Conservation (phyloP, 2,329 filamentous ascomycete species). For the Sporothrix phasma region DNA sequence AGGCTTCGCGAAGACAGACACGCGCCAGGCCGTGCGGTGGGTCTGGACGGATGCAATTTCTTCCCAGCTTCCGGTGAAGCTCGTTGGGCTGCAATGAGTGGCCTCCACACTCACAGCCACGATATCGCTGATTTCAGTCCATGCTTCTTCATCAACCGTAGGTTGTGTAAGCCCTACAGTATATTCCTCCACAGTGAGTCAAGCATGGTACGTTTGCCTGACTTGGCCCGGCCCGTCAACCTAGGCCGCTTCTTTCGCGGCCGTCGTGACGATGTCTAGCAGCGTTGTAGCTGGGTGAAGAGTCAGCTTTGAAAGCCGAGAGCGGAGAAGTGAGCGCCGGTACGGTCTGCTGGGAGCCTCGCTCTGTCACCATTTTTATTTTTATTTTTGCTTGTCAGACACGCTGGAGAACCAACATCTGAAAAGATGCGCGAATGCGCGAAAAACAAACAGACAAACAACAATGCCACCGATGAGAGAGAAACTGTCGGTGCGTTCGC, state of each 20-base stretch:
- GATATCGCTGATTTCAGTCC: not conserved
- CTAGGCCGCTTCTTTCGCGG: not conserved
- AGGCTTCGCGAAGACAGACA: not conserved
- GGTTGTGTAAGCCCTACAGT: no score
- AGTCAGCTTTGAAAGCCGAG: not conserved
- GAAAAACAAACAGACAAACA: not conserved
- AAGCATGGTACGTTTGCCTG: no score
- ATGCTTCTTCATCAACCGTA: no score
- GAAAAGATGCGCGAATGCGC: no score
- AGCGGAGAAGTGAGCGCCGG: not conserved
- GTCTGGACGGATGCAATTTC: not conserved
- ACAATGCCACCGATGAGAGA: not conserved
- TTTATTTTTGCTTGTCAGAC: no score
- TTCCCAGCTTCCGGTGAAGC: not conserved
- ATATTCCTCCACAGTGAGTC: no score
- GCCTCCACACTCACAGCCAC: not conserved
- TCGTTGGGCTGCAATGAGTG: constrained; percentile 11
- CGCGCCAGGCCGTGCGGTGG: not conserved
- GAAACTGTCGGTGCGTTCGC: not conserved
- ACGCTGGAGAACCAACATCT: no score
- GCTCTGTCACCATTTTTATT: not conserved
- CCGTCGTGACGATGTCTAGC: not conserved
- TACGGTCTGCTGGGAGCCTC: not conserved
- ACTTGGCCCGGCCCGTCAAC: not conserved
- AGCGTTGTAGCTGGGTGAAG: not conserved